Evolutionary conservation across 768 basidiomycete genomes (phyloP), one percentile per base, ranked within the genome.

Genomic region (Lyophyllum atratum): DNA sequence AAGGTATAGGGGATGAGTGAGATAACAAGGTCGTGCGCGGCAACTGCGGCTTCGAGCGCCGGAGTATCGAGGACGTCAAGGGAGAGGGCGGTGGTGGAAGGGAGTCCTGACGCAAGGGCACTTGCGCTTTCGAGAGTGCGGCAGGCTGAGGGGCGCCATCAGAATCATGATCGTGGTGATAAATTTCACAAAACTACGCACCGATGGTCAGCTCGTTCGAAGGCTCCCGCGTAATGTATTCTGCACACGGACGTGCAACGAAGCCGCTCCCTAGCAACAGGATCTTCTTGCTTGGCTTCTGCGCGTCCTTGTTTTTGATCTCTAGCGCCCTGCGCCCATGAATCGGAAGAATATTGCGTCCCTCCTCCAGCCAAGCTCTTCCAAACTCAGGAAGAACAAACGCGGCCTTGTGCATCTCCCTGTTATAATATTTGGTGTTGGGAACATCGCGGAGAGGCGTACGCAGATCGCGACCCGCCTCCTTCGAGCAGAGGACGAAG

Each of bases 341-440:
- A 62, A 83, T 74, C 21, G 97, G 96, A 15, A 81, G 68, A 46
- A 95, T 66, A 68, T 90, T 80, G 59, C 80, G 85, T 43, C 80
- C 84, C 14, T 95, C 91, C 52, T 91, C 83, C 49, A 98, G 77
- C 56, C 87, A 76, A 10, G 81, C 78, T 29, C 89, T 83, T 4
- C 83, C 92, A 65, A 98, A 99, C 72, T 97, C 92, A n/a, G 97
- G 97, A 25, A 98, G 85, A 49, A 87, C 78, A 72, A 98, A 98
- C 0, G 95, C 86, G 1, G 90, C 79, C 26, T 76, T 76, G 77
- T 99, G 97, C 31, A 98, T 74, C 4, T 83, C 74, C 57, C 82
- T 77, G 69, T 90, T 97, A 78, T 95, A 99, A 80, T 98, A 98
- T 51, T 78, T 81, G 28, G 90, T 92, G 59, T 75, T 74, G 40